Evolutionary conservation across 345 rosid genomes (phyloP).

Genomic region (Lagerstroemia speciosa): DNA sequence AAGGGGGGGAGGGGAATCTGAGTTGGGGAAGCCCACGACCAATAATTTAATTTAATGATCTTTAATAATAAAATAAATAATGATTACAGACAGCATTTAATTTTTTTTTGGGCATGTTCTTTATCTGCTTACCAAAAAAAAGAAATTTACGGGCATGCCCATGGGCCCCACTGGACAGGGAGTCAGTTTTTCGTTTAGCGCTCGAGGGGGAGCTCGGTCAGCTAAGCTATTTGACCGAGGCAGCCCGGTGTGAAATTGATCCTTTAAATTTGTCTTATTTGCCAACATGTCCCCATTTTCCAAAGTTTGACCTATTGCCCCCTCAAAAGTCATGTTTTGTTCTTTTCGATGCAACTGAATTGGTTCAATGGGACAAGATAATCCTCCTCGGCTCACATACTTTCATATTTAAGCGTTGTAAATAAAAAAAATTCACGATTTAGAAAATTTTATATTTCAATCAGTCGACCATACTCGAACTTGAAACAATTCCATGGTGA

Average conservation of each 20-base stretch:
- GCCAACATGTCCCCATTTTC: not conserved
- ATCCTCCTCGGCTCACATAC: not conserved
- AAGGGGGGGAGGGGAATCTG: not conserved
- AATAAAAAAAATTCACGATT: no score
- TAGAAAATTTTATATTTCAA: no score
- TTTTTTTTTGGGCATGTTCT: no score
- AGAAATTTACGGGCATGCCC: not conserved
- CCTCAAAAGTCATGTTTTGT: conserved; percentile 3
- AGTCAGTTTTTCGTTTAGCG: not conserved
- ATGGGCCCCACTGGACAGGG: not conserved
- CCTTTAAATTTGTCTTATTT: not conserved
- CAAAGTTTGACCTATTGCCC: not conserved
- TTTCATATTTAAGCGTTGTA: no score
- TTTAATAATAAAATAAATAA: not conserved
- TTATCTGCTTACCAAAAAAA: no score
- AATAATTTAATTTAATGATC: not conserved
- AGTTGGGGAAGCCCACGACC: not conserved
- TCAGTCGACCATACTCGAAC: no score
- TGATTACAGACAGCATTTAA: not conserved
- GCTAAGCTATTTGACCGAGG: no score
- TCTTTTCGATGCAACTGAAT: not conserved
- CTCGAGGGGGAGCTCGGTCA: not conserved
- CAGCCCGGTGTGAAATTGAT: not conserved
- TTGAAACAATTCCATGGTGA: no score
- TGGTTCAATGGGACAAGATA: not conserved